Evolutionary conservation across 2,329 filamentous ascomycete species (phyloP).

Genomic region (Didymellaceae sp.): DNA sequence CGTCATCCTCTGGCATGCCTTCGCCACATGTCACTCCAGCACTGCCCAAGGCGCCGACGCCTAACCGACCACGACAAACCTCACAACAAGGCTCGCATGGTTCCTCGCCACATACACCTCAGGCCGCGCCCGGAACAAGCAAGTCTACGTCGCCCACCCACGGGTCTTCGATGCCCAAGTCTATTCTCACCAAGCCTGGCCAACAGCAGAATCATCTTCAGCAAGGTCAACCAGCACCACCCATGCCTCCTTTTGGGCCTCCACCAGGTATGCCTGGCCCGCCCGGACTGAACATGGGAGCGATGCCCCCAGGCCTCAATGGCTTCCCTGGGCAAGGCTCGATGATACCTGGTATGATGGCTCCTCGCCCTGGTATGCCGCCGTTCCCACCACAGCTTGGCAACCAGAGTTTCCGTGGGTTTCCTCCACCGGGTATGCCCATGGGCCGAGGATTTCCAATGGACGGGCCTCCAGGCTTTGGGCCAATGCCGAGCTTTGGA

Average conservation of each 20-base stretch:
- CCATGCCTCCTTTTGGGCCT: conserved; percentile 68
- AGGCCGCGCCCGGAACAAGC: conserved; percentile 55
- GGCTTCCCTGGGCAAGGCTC: conserved; percentile 59
- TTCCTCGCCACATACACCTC: conserved; percentile 72
- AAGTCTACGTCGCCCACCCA: conserved; percentile 68
- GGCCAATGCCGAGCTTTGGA: conserved; percentile 49
- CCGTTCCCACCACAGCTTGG: conserved; percentile 62
- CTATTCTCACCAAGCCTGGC: conserved; percentile 66
- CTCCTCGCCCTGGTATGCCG: conserved; percentile 62
- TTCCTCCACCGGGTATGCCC: conserved; percentile 66
- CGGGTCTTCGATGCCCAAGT: conserved; percentile 69
- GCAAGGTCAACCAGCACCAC: conserved; percentile 65
- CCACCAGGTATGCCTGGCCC: conserved; percentile 65
- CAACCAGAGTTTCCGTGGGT: conserved; percentile 59
- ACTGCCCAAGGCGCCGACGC: conserved; percentile 81
- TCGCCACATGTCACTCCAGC: conserved; percentile 87
- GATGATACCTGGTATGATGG: conserved; percentile 60
- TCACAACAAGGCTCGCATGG: conserved; percentile 79
- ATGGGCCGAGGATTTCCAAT: conserved; percentile 63
- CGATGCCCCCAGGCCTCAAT: conserved; percentile 58
- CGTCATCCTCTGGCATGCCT: conserved; percentile 60
- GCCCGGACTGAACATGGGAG: conserved; percentile 54
- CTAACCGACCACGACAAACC: conserved; percentile 74
- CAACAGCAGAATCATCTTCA: conserved; percentile 55
- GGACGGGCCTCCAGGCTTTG: conserved; percentile 57